Conservation (phyloP, 306 rosid species). For the Begonia fuchsioides region DNA sequence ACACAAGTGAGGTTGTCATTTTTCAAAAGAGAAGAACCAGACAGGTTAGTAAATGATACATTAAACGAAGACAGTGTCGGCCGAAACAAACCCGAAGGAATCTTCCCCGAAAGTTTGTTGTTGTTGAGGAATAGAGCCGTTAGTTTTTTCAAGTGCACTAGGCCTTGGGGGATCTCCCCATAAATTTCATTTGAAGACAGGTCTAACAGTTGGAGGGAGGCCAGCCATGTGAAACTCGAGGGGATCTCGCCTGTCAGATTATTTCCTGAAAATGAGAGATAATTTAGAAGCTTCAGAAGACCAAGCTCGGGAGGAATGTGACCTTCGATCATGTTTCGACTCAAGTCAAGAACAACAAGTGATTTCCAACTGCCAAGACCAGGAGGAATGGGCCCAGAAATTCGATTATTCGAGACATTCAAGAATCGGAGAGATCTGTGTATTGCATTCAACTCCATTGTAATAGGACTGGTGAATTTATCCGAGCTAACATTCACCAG, state of each 20-base stretch:
- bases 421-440: conserved; percentile 16
- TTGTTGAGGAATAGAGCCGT: conserved; percentile 19
- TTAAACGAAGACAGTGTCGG: too few relatives aligned
- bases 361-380: conserved; percentile 15
- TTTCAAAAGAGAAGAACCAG: conserved; percentile 9
- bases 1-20: conserved; percentile 7
- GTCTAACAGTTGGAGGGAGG: conserved; percentile 19
- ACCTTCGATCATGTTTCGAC: conserved; percentile 21
- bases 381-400: conserved; percentile 15
- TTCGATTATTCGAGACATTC: conserved; percentile 19
- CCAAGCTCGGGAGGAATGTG: conserved; percentile 14
- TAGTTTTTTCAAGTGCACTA: conserved; percentile 16
- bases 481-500: conserved; percentile 17
- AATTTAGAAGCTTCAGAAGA: conserved; percentile 20
- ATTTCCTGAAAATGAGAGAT: conserved; percentile 22
- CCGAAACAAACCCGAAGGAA: conserved; percentile 4
- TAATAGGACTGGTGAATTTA: conserved; percentile 18
- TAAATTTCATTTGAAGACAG: conserved; percentile 22
- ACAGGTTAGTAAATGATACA: conserved; percentile 6
- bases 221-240: conserved; percentile 11
- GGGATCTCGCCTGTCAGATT: conserved; percentile 23
- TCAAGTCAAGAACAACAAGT: conserved; percentile 23
- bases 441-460: conserved; percentile 5
- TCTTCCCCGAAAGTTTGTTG: conserved; percentile 14
- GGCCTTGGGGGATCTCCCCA: conserved; percentile 20